A percentile compares a stretch with the other conserved stretches of the same genome.
phyloP scores from a whole-genome alignment of 176 grass and related monocot genomes.

The Oryza officinalis region DNA sequence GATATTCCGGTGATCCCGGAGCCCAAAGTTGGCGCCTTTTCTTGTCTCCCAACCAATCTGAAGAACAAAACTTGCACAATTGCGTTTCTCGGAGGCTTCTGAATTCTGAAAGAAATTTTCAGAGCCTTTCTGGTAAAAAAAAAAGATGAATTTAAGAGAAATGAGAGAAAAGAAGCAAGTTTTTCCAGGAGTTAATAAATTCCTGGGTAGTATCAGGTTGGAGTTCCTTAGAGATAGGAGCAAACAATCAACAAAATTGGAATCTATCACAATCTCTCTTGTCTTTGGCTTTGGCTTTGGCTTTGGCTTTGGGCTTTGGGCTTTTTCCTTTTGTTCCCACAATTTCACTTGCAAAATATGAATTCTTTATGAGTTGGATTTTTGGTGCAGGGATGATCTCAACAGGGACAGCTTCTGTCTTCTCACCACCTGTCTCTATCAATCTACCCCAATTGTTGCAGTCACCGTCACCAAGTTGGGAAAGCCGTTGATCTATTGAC shows the following conservation, averaged over 20 bases:
- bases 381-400: slow-evolving; percentile 29
- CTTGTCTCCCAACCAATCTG: not conserved
- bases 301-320: not conserved
- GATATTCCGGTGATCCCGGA: not conserved
- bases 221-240: not conserved
- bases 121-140: not conserved
- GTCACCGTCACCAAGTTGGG: slow-evolving; percentile 22
- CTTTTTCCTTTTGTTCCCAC: not conserved
- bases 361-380: not conserved
- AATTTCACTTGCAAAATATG: not conserved
- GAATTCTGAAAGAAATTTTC: not conserved
- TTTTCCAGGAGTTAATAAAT: not conserved
- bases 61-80: not conserved
- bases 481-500: slow-evolving; percentile 19
- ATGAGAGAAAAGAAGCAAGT: not conserved
- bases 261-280: slow-evolving; percentile 26
- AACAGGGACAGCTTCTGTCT: not conserved
- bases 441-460: not conserved
- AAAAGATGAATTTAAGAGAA: not conserved
- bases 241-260: not conserved
- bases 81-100: not conserved
- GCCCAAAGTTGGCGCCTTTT: slow-evolving; percentile 7
- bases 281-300: slow-evolving; percentile 27
- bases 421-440: slow-evolving; percentile 9
- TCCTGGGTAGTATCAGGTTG: not conserved